Conservation (phyloP, 441 rosid genomes). For the Corymbia citriodora region DNA sequence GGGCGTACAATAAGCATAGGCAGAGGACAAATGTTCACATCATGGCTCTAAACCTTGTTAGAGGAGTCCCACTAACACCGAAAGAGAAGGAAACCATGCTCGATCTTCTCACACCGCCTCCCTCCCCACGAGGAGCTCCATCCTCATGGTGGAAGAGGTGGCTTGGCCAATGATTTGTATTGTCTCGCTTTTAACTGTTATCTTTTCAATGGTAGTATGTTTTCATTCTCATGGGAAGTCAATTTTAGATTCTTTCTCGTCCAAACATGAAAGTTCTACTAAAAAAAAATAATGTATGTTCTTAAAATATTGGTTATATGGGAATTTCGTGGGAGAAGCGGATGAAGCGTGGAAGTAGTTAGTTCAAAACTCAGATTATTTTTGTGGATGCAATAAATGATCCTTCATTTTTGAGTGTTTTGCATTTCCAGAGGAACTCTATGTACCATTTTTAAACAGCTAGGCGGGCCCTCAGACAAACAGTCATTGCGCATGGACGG, state of each 20-base stretch:
- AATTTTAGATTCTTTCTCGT: not conserved
- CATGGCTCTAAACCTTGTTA: constrained; percentile 77
- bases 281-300: not conserved
- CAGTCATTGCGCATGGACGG: not conserved
- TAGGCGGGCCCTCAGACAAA: not conserved
- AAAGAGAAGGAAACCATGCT: constrained; percentile 84
- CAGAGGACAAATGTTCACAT: constrained; percentile 73
- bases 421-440: not conserved
- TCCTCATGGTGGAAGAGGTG: constrained; percentile 42
- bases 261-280: not conserved
- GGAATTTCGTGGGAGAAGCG: not conserved
- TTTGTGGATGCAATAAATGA: not conserved
- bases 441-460: not conserved
- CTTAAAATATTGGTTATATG: not conserved
- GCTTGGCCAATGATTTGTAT: constrained; percentile 19
- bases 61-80: constrained; percentile 78
- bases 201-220: not conserved
- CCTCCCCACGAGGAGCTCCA: constrained; percentile 24
- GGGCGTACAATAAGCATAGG: constrained; percentile 67
- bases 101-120: constrained; percentile 84
- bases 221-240: not conserved
- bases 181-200: not conserved
- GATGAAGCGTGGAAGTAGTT: not conserved
- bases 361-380: not conserved
- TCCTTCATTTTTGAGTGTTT: not conserved